These are phyloP conservation scores for Pichia nakasei DNA, from an alignment of 805 yeast genomes.

Conservation along the genomic window DNA sequence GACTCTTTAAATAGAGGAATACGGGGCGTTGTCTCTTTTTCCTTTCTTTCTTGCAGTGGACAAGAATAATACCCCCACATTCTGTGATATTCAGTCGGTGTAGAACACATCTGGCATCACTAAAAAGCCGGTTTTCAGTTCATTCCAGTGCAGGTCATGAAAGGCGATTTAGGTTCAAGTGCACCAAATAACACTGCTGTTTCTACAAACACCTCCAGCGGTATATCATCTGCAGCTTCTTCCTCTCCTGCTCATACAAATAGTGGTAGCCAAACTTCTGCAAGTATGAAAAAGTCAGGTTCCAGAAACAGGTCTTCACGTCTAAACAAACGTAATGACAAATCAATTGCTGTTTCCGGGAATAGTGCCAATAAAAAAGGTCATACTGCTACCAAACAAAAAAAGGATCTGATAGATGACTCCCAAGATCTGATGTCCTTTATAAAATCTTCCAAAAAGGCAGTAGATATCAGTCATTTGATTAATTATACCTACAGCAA, in stretches of 20 bases:
- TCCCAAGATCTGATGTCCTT: slow-evolving; percentile 13
- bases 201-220: too few relatives aligned
- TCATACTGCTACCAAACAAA: too few relatives aligned
- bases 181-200: too few relatives aligned
- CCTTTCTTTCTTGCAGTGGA: neutral
- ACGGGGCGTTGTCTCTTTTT: too few relatives aligned
- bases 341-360: neutral
- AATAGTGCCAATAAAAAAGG: neutral
- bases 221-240: too few relatives aligned
- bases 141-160: too few relatives aligned
- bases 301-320: slow-evolving; percentile 6
- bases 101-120: too few relatives aligned
- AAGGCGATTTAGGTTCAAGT: too few relatives aligned
- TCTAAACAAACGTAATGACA: slow-evolving; percentile 1
- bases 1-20: too few relatives aligned
- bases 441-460: slow-evolving; percentile 19
- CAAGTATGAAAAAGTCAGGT: slow-evolving; percentile 1
- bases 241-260: too few relatives aligned
- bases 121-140: too few relatives aligned
- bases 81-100: neutral
- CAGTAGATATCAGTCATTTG: slow-evolving; percentile 48
- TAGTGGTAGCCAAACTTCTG: neutral
- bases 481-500: slow-evolving; percentile 46
- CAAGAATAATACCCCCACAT: neutral
- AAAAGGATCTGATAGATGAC: slow-evolving; percentile 7